Evolutionary conservation across 2,329 filamentous ascomycete species (phyloP), one percentile per base, ranked within the genome.

Genomic region (Apiospora saccharicola): DNA sequence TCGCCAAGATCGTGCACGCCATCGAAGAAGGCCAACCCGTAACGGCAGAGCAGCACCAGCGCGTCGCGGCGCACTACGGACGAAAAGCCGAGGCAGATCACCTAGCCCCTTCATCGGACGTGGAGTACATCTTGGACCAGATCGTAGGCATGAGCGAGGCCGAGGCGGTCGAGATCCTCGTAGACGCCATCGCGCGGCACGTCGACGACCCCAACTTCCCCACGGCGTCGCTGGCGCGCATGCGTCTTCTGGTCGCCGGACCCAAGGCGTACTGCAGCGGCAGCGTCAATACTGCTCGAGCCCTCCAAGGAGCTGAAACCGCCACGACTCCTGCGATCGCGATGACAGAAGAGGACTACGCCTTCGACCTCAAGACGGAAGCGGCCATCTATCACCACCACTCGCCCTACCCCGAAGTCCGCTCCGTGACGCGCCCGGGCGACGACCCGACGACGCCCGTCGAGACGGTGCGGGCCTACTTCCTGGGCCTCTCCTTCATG

Each of bases 371-470:
- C 69, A 77, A 76, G 73, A 76, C 75, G 72, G 71, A 72, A 13
- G 85, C 86, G 0, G 86, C 86, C 4, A 81, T 89, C 72, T 86
- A 89, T 73, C 86, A 83, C 69, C 86, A 86, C 76, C 86, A 88
- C 77, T 89, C 86, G 57, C 88, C 88, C 2, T 90, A 90, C 75
- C 84, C 88, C 71, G 82, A 84, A 75, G 85, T 86, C n/a, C 82
- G 85, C 46, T 83, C 85, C 49, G 83, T 85, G 2, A 84, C 86
- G 8, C 80, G 84, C 24, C 81, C 83, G 12, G 26, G 30, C 5
- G 85, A 86, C 71, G 84, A 86, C 37, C 74, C 77, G 0, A 77
- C 77, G 24, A 78, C 83, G 0, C 83, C 84, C 3, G 81, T 82
- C 19, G 81, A 81, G 19, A 87, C 89, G 0, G 83, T 90, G 68